Conservation (phyloP, 1,139 yeast species). For the Hyphopichia wangnamkhiaoensis region DNA sequence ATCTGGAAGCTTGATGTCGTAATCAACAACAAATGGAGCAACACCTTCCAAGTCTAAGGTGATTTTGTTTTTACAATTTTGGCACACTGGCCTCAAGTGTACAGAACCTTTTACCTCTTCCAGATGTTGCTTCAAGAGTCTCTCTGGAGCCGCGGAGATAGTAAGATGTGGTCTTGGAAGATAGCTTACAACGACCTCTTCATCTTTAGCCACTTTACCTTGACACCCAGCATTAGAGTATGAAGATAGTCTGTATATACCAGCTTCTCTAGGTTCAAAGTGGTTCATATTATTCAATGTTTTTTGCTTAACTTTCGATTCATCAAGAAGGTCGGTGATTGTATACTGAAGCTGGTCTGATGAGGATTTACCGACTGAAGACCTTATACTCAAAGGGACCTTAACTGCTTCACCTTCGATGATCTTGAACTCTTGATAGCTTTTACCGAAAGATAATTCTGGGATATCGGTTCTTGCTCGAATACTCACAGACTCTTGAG, state of each 20-base stretch:
- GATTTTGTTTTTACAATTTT: conserved; percentile 26
- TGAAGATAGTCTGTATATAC: conserved; percentile 59
- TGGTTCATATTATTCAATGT: conserved; percentile 33
- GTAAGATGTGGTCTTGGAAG: conserved; percentile 57
- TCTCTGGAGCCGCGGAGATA: conserved; percentile 19
- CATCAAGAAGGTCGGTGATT: conserved; percentile 18
- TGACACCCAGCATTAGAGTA: conserved; percentile 69
- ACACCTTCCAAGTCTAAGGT: conserved; percentile 48
- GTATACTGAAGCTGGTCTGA: conserved; percentile 30
- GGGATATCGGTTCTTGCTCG: conserved; percentile 72
- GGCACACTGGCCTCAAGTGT: conserved; percentile 37
- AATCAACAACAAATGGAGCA: conserved; percentile 73
- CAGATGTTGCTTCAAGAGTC: conserved; percentile 20
- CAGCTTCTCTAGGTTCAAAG: conserved; percentile 55
- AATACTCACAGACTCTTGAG: conserved; percentile 57
- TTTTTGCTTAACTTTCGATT: conserved; percentile 24
- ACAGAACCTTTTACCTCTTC: conserved; percentile 14
- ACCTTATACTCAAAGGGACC: conserved; percentile 54
- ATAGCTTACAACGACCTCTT: conserved; percentile 46
- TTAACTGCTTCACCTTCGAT: conserved; percentile 62
- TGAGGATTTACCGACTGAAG: conserved; percentile 27
- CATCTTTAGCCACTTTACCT: conserved; percentile 49
- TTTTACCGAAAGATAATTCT: conserved; percentile 20
- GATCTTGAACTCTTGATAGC: conserved; percentile 33
- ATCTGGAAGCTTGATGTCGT: conserved; percentile 62